Conservation (phyloP, 139 green algal genomes). For the Yamagishiella unicocca region DNA sequence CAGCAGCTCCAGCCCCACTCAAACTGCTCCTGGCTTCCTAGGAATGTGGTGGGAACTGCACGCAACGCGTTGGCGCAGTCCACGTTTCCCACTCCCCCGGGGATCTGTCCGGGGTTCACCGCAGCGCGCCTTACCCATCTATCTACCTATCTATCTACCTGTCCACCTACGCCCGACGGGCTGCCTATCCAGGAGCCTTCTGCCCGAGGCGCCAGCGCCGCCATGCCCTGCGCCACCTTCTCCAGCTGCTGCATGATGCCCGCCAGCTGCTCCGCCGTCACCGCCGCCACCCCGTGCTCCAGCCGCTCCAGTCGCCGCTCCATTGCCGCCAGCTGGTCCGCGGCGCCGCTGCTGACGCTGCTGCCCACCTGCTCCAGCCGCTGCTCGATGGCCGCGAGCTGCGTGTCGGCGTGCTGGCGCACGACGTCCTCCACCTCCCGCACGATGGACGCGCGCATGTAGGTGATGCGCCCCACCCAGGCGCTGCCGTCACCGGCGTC, state of each 20-base stretch:
- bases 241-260: not conserved
- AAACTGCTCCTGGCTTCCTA: too few species aligned
- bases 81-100: too few species aligned
- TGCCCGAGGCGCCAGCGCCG: too few species aligned
- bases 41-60: too few species aligned
- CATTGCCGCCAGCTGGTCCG: not conserved
- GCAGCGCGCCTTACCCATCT: too few species aligned
- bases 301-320: not conserved
- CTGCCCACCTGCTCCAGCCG: not conserved
- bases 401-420: not conserved
- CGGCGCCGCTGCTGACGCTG: not conserved
- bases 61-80: too few species aligned
- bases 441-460: constrained; percentile 31
- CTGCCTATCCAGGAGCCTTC: too few species aligned
- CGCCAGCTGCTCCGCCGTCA: not conserved
- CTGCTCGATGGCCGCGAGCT: not conserved
- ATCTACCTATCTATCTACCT: too few species aligned
- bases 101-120: too few species aligned
- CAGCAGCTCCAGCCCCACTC: too few species aligned
- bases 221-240: too few species aligned
- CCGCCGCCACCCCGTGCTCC: not conserved
- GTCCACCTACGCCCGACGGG: too few species aligned
- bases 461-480: constrained; percentile 36
- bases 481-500: not conserved
- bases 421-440: constrained; percentile 20